Conservation (phyloP, 1,139 yeast genomes). For the Pichia sp. region DNA sequence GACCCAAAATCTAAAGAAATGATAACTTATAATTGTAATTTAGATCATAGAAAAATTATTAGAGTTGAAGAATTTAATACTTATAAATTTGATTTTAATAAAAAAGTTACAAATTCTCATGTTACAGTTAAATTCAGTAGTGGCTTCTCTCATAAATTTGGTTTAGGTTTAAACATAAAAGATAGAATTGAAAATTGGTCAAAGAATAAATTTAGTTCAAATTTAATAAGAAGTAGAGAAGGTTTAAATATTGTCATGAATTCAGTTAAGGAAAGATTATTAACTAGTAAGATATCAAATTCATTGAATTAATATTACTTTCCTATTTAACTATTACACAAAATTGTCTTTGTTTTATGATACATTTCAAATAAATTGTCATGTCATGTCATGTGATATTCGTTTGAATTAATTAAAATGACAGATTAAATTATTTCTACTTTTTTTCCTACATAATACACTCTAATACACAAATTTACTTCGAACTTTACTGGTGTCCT, state of each 20-base stretch:
- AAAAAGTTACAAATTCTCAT: slow-evolving; percentile 35
- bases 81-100: slow-evolving; percentile 35
- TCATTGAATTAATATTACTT: neutral
- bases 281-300: slow-evolving; percentile 3
- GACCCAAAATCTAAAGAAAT: slow-evolving; percentile 55
- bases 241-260: slow-evolving; percentile 81
- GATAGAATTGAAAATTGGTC: slow-evolving; percentile 83
- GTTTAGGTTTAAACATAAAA: slow-evolving; percentile 43
- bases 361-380: no score
- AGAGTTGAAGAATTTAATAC: slow-evolving; percentile 72
- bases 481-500: neutral
- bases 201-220: slow-evolving; percentile 58
- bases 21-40: slow-evolving; percentile 71
- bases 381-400: no score
- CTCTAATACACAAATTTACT: neutral
- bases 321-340: no score
- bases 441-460: neutral
- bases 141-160: slow-evolving; percentile 44
- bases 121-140: slow-evolving; percentile 64
- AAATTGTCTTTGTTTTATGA: no score
- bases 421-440: no score
- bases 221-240: slow-evolving; percentile 57
- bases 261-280: slow-evolving; percentile 27
- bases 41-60: slow-evolving; percentile 78
- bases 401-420: no score